Conservation (phyloP, 768 basidiomycete species). For the Daedalea quercina region DNA sequence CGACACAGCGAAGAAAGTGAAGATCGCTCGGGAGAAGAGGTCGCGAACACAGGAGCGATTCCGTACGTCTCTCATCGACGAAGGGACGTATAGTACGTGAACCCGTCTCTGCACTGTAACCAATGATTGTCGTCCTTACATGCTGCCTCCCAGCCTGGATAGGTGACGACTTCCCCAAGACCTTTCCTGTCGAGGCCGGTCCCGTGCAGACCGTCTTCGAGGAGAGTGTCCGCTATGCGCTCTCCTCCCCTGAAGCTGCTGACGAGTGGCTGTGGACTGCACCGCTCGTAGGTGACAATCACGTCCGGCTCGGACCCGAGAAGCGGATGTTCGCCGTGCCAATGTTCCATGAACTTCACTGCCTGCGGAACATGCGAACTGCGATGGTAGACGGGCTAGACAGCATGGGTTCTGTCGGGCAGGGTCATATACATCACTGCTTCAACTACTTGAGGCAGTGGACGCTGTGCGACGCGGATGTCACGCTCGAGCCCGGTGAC, state of each 20-base stretch:
- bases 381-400: slow-evolving; percentile 14
- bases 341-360: slow-evolving; percentile 31
- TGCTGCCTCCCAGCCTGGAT: slow-evolving; percentile 19
- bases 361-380: slow-evolving; percentile 22
- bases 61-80: not conserved
- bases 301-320: slow-evolving; percentile 22
- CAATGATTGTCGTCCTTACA: not conserved
- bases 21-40: not conserved
- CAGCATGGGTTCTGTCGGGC: slow-evolving; percentile 3
- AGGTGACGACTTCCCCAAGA: slow-evolving; percentile 24
- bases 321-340: slow-evolving; percentile 27
- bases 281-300: slow-evolving; percentile 22
- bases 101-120: too few species aligned
- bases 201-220: slow-evolving; percentile 20
- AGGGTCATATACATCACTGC: slow-evolving; percentile 25
- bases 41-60: not conserved
- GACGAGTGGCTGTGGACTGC: slow-evolving; percentile 24
- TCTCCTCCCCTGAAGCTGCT: slow-evolving; percentile 17
- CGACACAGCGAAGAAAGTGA: not conserved
- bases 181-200: slow-evolving; percentile 10
- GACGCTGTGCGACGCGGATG: slow-evolving; percentile 25
- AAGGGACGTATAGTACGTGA: not conserved
- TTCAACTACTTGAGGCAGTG: slow-evolving; percentile 27
- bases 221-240: slow-evolving; percentile 24
- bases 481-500: slow-evolving; percentile 24